phyloP scores from a whole-genome alignment of 345 rosid species.

The Populus alba region DNA sequence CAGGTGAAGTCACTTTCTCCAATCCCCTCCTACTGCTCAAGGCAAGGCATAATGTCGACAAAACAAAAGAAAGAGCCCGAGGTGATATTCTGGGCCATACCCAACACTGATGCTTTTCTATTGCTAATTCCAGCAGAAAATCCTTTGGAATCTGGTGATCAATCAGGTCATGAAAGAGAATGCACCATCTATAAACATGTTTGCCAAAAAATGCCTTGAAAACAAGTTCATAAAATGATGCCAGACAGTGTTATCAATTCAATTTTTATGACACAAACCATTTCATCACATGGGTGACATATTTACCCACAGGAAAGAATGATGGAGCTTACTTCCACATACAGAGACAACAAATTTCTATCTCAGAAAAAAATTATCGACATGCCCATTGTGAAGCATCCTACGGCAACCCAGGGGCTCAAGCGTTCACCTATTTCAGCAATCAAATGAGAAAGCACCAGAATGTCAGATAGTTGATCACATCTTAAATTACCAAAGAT shows the following conservation, averaged over 20 bases:
- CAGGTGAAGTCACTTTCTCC: background rate
- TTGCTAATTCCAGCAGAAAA: background rate
- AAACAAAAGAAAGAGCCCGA: background rate
- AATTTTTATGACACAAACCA: background rate
- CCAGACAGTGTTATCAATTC: background rate
- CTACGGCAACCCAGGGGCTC: slow-evolving; percentile 91
- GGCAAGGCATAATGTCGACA: background rate
- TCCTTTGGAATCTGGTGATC: background rate
- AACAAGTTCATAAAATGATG: slow-evolving; percentile 2
- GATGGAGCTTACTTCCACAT: slow-evolving; percentile 21
- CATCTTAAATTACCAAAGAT: background rate
- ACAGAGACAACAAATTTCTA: slow-evolving; percentile 10
- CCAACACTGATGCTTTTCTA: background rate
- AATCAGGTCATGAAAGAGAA: background rate
- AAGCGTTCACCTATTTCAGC: slow-evolving; percentile 74
- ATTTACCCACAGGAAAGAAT: slow-evolving; percentile 12
- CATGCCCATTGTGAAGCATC: slow-evolving; percentile 89
- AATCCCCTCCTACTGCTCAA: background rate
- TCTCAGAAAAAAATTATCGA: slow-evolving; percentile 78
- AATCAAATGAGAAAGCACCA: slow-evolving; percentile 7
- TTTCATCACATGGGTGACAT: background rate
- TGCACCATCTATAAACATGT: background rate
- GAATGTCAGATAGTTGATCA: background rate
- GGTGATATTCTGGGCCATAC: no score
- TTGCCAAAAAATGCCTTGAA: slow-evolving; percentile 16